Conservation (phyloP, 768 basidiomycete species). For the Cantharellus anzutake region DNA sequence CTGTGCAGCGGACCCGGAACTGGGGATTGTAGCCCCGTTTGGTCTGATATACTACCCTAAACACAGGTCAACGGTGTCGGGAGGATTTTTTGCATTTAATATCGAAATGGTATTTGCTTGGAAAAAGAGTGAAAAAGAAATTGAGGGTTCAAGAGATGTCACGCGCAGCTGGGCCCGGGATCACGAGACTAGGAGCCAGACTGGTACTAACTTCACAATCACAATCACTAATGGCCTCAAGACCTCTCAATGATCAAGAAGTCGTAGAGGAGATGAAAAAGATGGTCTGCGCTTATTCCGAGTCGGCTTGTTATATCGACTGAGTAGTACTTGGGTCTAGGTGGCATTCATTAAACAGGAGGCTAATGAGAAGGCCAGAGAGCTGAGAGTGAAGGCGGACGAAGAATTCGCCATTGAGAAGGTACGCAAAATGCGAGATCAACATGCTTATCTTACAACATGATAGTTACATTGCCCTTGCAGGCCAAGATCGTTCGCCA, state of each 20-base stretch:
- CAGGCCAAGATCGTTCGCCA: slow-evolving; percentile 96
- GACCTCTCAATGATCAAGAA: slow-evolving; percentile 84
- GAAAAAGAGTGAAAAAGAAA: too few relatives aligned
- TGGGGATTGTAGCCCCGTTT: too few relatives aligned
- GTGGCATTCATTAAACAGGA: slow-evolving; percentile 98
- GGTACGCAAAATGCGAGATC: slow-evolving; percentile 19
- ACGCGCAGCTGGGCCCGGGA: too few relatives aligned
- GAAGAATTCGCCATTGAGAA: slow-evolving; percentile 99
- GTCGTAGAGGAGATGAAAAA: slow-evolving; percentile 96
- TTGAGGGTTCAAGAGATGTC: too few relatives aligned
- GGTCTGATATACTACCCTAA: too few relatives aligned
- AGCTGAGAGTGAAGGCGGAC: slow-evolving; percentile 93
- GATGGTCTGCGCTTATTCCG: slow-evolving; percentile 45
- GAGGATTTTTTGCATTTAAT: too few relatives aligned
- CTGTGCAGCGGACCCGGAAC: too few relatives aligned
- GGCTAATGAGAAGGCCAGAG: slow-evolving; percentile 89
- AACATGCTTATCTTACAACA: slow-evolving; percentile 11
- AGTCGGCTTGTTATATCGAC: background rate
- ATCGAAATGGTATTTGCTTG: too few relatives aligned
- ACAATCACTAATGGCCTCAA: slow-evolving; percentile 34
- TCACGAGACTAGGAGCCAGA: too few relatives aligned
- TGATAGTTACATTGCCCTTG: background rate
- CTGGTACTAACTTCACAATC: background rate
- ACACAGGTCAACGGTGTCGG: too few relatives aligned
- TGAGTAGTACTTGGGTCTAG: slow-evolving; percentile 22